Percentiles rank a stretch among this genome's conserved stretches.
These are phyloP conservation scores for Tolypocladium ophioglossoides DNA, from an alignment of 2,329 filamentous ascomycete species.

Conservation along the genomic window DNA sequence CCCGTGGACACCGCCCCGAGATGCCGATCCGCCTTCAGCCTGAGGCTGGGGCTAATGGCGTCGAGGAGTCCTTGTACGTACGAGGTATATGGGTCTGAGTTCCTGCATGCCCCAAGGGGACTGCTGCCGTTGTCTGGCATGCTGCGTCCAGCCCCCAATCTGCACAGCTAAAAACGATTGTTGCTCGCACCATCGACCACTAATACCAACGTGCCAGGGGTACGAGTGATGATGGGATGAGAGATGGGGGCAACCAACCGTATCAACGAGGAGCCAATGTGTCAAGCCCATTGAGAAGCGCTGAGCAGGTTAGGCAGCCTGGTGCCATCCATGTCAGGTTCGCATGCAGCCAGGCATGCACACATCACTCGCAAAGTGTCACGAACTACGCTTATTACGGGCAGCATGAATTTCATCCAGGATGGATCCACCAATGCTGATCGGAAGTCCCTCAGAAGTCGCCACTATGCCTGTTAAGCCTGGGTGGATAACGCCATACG, in stretches of 20 bases:
- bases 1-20: neutral
- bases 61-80: neutral
- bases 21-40: conserved; percentile 1
- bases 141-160: neutral
- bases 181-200: neutral
- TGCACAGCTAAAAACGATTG: neutral
- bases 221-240: neutral
- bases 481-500: conserved; percentile 7
- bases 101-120: neutral
- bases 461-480: conserved; percentile 7
- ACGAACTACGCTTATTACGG: conserved; percentile 6
- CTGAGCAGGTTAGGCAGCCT: conserved; percentile 7
- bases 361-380: conserved; percentile 4
- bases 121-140: neutral
- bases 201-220: neutral
- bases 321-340: conserved; percentile 7
- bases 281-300: conserved; percentile 5
- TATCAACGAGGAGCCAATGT: conserved; percentile 1
- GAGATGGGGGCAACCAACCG: conserved; percentile 2
- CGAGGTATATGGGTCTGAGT: neutral
- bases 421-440: conserved; percentile 6
- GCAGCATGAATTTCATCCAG: conserved; percentile 5
- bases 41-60: conserved; percentile 1
- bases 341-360: conserved; percentile 7
- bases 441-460: conserved; percentile 8